Base-by-base conservation (phyloP, 1,284 basidiomycete genomes). In the Ceratobasidium sp. region DNA sequence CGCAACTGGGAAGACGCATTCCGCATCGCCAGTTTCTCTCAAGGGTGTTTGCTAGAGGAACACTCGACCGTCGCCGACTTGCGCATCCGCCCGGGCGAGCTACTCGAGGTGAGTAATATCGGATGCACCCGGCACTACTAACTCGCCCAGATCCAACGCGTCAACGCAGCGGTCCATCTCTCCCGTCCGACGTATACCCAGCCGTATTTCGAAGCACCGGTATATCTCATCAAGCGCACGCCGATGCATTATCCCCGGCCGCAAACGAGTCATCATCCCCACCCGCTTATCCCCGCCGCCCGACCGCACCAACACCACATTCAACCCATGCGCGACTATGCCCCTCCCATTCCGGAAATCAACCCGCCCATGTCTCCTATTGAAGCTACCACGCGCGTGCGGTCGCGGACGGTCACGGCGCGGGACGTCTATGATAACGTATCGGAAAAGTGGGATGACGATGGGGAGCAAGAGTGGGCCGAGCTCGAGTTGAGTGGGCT, bases 401-500 rank as follows among this genome's bases (percentile, higher is more conserved):
- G 43, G 29, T 73, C 70, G 10, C 32, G 55, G 25, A 70, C 72
- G 5, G 53, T 56, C 17, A 68, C 70, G 27, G 69, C 56, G 35
- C 56, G 69, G 1, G 65, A 64, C 13, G 68, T 50, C 25, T 64
- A 65, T 43, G 55, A 65, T 20, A 38, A 20, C 29, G 57, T 70
- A 64, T 49, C 57, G 35, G 31, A 27, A 40, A 67, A 64, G 3
- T 47, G 43, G 57, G 62, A 65, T 17, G 22, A 27, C 7, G 31
- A 67, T 68, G 52, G 15, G 12, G 52, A 32, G 6, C 29, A 54
- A 15, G 29, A 65, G 32, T 25, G 67, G 69, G n/a, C 72, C 60
- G 60, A 72, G 32, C 27, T 72, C 52, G 38, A 72, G 47, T 50
- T 72, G 72, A 53, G 69, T 57, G 60, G 70, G 38, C 50, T 72